phyloP scores from a whole-genome alignment of 192 early-diverging fungal species.

The Jimgerdemannia flammicorona region DNA sequence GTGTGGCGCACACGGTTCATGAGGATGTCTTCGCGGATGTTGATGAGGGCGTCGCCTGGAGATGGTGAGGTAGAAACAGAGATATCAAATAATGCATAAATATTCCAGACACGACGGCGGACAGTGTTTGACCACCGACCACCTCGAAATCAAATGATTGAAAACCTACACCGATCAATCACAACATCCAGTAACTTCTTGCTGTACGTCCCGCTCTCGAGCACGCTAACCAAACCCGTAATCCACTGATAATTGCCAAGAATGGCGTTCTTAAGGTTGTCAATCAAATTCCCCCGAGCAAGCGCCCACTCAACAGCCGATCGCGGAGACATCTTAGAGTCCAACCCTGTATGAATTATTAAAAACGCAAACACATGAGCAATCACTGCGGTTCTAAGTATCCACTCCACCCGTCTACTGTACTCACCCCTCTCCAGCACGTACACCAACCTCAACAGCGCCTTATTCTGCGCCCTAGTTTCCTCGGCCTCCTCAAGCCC shows the following conservation, averaged over 20 bases:
- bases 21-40: constrained; percentile 56
- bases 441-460: constrained; percentile 50
- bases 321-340: constrained; percentile 34
- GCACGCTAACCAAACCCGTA: constrained; percentile 29
- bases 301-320: constrained; percentile 57
- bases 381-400: background rate
- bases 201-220: constrained; percentile 39
- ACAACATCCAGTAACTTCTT: constrained; percentile 51
- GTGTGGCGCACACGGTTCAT: constrained; percentile 53
- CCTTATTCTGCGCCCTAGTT: constrained; percentile 33
- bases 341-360: constrained; percentile 20
- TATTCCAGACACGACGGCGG: background rate
- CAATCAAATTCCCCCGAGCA: constrained; percentile 43
- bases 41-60: constrained; percentile 47
- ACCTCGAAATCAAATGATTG: background rate
- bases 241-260: constrained; percentile 55
- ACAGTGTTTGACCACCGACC: background rate
- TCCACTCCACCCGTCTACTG: background rate
- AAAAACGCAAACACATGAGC: background rate
- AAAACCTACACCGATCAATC: constrained; percentile 43
- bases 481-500: constrained; percentile 27
- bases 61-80: constrained; percentile 9
- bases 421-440: constrained; percentile 44
- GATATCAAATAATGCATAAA: constrained; percentile 1
- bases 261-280: constrained; percentile 49